phyloP scores from a whole-genome alignment of 345 rosid species.

The Isatis tinctoria region DNA sequence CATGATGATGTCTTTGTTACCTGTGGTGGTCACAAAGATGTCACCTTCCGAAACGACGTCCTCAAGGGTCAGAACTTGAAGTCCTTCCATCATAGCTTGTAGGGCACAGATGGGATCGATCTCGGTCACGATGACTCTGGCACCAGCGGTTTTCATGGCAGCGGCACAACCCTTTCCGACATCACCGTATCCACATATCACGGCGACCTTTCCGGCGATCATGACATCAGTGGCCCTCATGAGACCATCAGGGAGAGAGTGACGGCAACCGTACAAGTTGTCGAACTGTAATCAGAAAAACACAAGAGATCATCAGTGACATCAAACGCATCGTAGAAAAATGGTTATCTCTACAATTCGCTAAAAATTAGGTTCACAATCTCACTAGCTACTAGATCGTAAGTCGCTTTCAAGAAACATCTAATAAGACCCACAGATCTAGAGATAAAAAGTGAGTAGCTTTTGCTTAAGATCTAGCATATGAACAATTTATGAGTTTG shows the following conservation, averaged over 20 bases:
- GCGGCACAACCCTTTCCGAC: constrained; percentile 97
- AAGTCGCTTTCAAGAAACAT: not conserved
- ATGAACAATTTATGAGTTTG: no score
- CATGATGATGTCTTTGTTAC: constrained; percentile 93
- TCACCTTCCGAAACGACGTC: constrained; percentile 69
- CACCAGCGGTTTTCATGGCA: constrained; percentile 88
- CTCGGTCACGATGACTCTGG: constrained; percentile 85
- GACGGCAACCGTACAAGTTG: constrained; percentile 94
- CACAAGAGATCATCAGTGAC: not conserved
- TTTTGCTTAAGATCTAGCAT: not conserved
- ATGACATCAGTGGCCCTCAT: constrained; percentile 98
- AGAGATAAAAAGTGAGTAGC: not conserved
- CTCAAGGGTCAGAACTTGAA: constrained; percentile 72
- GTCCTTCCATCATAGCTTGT: constrained; percentile 90
- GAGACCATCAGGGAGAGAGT: constrained; percentile 96
- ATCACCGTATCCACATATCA: constrained; percentile 90
- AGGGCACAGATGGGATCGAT: constrained; percentile 95
- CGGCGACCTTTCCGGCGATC: constrained; percentile 89
- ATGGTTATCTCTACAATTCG: not conserved
- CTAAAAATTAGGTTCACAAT: not conserved
- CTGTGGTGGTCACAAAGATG: constrained; percentile 89
- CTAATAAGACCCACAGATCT: not conserved
- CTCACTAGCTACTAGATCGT: not conserved
- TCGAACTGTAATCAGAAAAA: constrained; percentile 50
- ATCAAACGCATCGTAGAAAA: no score